These are phyloP conservation scores for Nannochloropsis salina DNA, from an alignment of 108 stramenopile species.

Conservation along the genomic window DNA sequence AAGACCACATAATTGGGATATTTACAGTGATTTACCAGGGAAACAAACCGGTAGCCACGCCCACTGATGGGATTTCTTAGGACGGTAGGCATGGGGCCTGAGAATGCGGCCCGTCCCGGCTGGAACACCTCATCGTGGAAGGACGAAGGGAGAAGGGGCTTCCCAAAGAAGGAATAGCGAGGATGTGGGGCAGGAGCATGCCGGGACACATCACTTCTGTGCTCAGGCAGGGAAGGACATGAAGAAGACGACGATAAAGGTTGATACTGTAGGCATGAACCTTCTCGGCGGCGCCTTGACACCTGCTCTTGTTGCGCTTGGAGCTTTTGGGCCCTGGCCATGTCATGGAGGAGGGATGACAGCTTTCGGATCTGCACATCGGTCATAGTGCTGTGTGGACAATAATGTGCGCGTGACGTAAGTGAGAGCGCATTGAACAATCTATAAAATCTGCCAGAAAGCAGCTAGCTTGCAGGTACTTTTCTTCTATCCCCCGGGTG, in stretches of 20 bases:
- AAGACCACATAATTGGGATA: neutral
- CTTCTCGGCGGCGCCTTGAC: neutral
- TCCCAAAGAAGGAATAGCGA: neutral
- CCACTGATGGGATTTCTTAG: neutral
- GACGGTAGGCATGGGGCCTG: neutral
- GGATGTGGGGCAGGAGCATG: neutral
- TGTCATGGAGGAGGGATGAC: neutral
- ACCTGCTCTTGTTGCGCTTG: neutral
- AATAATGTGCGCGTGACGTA: neutral
- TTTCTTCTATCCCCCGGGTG: neutral
- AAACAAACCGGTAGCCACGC: neutral
- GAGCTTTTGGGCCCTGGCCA: constrained; percentile 1
- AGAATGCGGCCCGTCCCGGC: neutral
- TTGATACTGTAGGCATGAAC: neutral
- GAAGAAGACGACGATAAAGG: neutral
- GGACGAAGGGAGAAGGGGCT: neutral
- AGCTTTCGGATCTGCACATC: neutral
- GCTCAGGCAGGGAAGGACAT: neutral
- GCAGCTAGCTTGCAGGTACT: neutral
- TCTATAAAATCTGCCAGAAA: neutral
- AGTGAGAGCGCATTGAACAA: neutral
- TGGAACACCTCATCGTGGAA: neutral
- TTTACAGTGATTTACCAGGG: neutral
- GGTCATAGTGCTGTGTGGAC: neutral
- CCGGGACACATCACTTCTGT: neutral